Evolutionary conservation across 305 asterid species (phyloP).

Genomic region (Solanum hybrid): DNA sequence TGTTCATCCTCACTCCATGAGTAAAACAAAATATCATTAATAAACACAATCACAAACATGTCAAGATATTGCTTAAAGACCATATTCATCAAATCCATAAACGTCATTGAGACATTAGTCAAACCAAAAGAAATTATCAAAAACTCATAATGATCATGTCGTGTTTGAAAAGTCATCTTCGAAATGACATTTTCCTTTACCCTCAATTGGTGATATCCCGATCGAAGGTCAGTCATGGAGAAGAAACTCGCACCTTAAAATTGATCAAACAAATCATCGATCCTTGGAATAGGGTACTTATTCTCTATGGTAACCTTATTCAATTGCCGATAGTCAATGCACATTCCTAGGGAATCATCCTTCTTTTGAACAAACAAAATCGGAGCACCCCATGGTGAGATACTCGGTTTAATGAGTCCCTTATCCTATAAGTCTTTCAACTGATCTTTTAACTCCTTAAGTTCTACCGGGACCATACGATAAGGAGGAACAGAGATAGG

Average conservation of each 20-base stretch:
- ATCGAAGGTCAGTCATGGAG: background rate
- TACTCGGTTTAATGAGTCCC: no score
- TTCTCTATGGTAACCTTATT: background rate
- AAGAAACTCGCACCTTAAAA: background rate
- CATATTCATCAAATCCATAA: background rate
- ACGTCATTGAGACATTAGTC: background rate
- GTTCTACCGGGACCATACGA: background rate
- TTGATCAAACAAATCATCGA: background rate
- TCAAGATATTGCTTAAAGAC: background rate
- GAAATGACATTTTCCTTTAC: background rate
- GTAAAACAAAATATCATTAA: background rate
- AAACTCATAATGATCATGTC: background rate
- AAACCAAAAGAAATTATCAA: background rate
- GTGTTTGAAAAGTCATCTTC: background rate
- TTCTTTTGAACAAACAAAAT: background rate
- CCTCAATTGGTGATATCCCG: background rate
- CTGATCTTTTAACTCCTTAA: no score
- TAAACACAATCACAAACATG: background rate
- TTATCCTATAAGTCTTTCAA: no score
- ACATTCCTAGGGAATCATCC: background rate
- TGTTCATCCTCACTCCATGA: background rate
- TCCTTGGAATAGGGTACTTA: background rate
- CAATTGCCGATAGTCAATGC: background rate
- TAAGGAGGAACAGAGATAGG: background rate
- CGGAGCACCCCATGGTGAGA: no score